Conservation (phyloP, 1,139 yeast genomes). For the Saccharomyces hybrid region DNA sequence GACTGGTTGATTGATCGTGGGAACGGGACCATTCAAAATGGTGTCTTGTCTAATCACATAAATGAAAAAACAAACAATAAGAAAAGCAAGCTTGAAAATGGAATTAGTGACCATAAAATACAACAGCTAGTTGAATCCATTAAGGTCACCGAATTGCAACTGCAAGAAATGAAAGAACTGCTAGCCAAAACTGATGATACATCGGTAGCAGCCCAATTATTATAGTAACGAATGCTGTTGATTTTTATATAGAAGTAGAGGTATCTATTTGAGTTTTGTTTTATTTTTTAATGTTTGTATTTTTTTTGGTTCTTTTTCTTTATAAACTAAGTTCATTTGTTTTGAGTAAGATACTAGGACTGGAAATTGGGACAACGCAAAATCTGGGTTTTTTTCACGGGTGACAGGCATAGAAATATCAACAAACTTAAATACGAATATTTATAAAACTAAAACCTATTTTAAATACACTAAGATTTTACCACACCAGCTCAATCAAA, state of each 20-base stretch:
- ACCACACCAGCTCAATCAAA: not conserved
- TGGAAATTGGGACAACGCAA: not conserved
- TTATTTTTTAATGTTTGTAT: not conserved
- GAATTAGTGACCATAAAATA: conserved; percentile 17
- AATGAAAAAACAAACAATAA: conserved; percentile 5
- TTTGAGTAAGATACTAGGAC: not conserved
- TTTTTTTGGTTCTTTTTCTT: not conserved
- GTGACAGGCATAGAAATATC: too few relatives aligned
- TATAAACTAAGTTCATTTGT: too few relatives aligned
- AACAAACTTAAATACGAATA: not conserved
- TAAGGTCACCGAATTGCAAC: conserved; percentile 45
- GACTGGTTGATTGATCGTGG: conserved; percentile 66
- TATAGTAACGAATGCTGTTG: not conserved
- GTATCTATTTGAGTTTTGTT: not conserved
- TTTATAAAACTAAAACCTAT: not conserved
- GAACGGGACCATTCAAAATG: conserved; percentile 19
- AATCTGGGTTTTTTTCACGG: too few relatives aligned
- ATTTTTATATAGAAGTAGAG: not conserved
- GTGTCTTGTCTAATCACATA: conserved; percentile 10
- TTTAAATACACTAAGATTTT: not conserved
- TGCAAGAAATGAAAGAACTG: conserved; percentile 35
- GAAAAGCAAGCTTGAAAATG: conserved; percentile 6
- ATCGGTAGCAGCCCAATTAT: not conserved
- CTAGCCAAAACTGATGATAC: conserved; percentile 10
- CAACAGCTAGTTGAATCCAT: conserved; percentile 53